Percentiles rank a stretch among this genome's conserved stretches.
Evolutionary conservation across 2,329 filamentous ascomycete genomes (phyloP).

Genomic region (Colletotrichum echinochloae): DNA sequence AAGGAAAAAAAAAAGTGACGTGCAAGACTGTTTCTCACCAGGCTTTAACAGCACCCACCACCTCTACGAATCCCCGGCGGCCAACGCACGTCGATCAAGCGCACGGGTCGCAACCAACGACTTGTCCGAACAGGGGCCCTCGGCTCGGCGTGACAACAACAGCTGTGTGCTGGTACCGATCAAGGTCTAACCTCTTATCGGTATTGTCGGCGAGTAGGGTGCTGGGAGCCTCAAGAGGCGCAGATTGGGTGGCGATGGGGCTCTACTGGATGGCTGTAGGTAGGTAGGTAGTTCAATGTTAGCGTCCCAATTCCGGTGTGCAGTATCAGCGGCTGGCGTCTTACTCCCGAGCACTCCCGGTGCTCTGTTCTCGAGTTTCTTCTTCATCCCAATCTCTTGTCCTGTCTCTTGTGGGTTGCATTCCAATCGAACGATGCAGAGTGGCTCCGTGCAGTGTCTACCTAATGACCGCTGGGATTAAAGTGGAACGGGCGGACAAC

Average conservation of each 20-base stretch:
- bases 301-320: conserved; percentile 23
- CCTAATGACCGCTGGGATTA: background rate
- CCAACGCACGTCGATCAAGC: conserved; percentile 39
- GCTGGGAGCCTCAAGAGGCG: background rate
- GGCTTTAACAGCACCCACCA: conserved; percentile 35
- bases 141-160: conserved; percentile 35
- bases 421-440: conserved; percentile 15
- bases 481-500: conserved; percentile 23
- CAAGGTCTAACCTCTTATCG: conserved; percentile 32
- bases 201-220: conserved; percentile 1
- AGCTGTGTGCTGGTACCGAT: conserved; percentile 45
- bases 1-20: conserved; percentile 12
- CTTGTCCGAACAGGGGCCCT: conserved; percentile 24
- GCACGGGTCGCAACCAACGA: conserved; percentile 35
- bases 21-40: conserved; percentile 22
- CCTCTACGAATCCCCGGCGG: conserved; percentile 7
- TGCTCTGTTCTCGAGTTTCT: conserved; percentile 21
- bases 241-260: conserved; percentile 21
- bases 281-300: background rate
- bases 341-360: background rate
- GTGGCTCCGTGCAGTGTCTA: conserved; percentile 19
- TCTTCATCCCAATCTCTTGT: conserved; percentile 17
- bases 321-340: conserved; percentile 1
- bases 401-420: conserved; percentile 27
- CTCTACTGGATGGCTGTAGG: background rate